Base-by-base conservation (phyloP, 345 rosid genomes). In the Eucalyptus paniculata region DNA sequence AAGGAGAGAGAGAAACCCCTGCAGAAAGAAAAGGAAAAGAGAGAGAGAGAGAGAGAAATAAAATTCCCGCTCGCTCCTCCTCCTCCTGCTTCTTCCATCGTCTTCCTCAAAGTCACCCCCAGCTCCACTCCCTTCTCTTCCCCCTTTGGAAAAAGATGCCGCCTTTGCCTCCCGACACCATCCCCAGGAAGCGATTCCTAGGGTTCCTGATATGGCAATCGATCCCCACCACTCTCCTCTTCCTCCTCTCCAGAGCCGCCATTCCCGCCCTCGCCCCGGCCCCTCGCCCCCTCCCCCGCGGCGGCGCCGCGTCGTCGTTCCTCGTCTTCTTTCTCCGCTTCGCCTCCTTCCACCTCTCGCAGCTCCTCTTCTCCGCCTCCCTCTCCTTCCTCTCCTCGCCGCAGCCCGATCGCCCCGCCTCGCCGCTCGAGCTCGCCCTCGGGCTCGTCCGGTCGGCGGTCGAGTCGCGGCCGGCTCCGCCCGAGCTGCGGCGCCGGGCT, bases 121-220 rank as follows among this genome's bases (percentile, higher is more conserved):
- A 16, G 23, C 49, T 42, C 80, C 80, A 28, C 86, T 24, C 34
- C 44, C 65, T 12, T 30, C 47, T 67, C 42, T 23, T 42, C 80
- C 34, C 30, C 88, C 60, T 26, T 26, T 28, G 77, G 47, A 40
- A 18, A 67, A 89, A 89, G 58, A 89, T 89, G 90, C 89, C 91
- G 50, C 80, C 89, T 58, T 56, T 82, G 56, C 88, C 85, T 50
- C 90, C 96, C 28, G 95, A 93, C 65, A 45, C 91, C 87, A 92
- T 95, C 8, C 92, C 92, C 37, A 93, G 92, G 89, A 93, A 93
- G 86, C 93, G 97, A 9, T 92, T 92, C 49, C 83, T 92, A 34
- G 97, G 97, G 88, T 97, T 96, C 87, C 89, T 96, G 17, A 95
- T 96, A 51, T 95, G 97, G 99, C 97, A 97, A 60, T 94, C 96